Base-by-base conservation (phyloP, 805 yeast genomes). In the Wickerhamiella brachini region DNA sequence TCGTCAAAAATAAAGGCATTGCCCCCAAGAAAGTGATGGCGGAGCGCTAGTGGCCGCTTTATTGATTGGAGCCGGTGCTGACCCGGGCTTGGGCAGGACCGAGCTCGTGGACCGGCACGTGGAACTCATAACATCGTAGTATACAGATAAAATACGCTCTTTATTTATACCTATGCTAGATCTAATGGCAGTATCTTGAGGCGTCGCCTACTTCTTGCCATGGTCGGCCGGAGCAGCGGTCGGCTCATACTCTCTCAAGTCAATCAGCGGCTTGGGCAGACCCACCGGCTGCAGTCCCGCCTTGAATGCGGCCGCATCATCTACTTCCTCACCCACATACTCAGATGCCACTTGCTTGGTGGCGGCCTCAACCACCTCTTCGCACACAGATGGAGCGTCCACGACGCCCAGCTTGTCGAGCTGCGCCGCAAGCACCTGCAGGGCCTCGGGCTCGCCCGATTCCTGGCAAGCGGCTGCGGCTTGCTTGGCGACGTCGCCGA, bases 401-500 rank as follows among this genome's bases (percentile, higher is more conserved):
- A 18, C 20, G 9, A 44, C 20, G 29, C 46, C 46, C 29, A 22
- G 20, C 18, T 12, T 17, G 15, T 5, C 20, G n/a, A 44, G 46
- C 46, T 24, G 18, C 13, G n/a, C 31, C 34, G n/a, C 46, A 23
- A 44, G 31, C 18, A 37, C 20, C 20, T 37, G 20, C 41, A 37
- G n/a, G n/a, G 26, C 44, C 44, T 41, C 24, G n/a, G n/a, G 24
- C 12, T 20, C 10, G 23, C 15, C 26, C 45, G 15, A 17, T 23
- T 23, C 21, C 50, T 20, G 41, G 34, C 18, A 46, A 48, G 17
- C 52, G 43, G 48, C 52, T 2, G 59, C 70, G 48, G 64, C 57
- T 47, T 51, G 56, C 50, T 63, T 71, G 41, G 41, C 13, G 63
- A 59, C 49, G 54, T 60, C 45, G 58, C 57, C 15, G 60, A 49